phyloP scores from a whole-genome alignment of 208 protist genomes.

The Trypanosoma brucei region DNA sequence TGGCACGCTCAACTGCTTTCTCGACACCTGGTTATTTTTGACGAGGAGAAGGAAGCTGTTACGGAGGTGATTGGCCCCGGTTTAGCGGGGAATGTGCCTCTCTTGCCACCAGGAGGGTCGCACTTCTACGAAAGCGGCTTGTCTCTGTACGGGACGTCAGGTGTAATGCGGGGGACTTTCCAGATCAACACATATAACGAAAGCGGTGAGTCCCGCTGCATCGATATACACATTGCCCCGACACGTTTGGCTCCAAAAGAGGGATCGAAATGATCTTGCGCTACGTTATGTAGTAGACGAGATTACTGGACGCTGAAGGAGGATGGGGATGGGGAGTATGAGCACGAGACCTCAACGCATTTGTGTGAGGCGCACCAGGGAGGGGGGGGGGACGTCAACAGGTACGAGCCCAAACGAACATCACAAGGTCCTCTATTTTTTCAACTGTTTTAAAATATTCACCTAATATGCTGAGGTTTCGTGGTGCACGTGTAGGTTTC shows the following conservation, averaged over 20 bases:
- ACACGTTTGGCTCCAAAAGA: constrained; percentile 37
- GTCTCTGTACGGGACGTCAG: constrained; percentile 40
- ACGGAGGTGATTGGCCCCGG: constrained; percentile 70
- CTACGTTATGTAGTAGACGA: background rate
- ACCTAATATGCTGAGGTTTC: too few relatives aligned
- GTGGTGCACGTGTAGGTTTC: too few relatives aligned
- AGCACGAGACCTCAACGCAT: too few relatives aligned
- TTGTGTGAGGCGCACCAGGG: too few relatives aligned
- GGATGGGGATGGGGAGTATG: too few relatives aligned
- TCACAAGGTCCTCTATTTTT: too few relatives aligned
- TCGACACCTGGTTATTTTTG: constrained; percentile 66
- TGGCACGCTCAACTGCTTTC: constrained; percentile 82
- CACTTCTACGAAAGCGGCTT: constrained; percentile 76
- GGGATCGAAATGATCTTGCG: background rate
- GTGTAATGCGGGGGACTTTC: constrained; percentile 77
- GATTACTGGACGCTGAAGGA: background rate
- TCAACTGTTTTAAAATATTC: too few relatives aligned
- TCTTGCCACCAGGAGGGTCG: constrained; percentile 66
- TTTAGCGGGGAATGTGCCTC: constrained; percentile 69
- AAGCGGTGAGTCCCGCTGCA: constrained; percentile 48
- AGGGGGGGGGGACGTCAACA: too few relatives aligned
- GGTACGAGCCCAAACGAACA: too few relatives aligned
- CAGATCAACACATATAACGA: constrained; percentile 81
- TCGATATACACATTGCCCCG: constrained; percentile 71
- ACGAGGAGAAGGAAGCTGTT: constrained; percentile 33